phyloP scores from a whole-genome alignment of 148 eudicot species.

The Diospyros lotus region DNA sequence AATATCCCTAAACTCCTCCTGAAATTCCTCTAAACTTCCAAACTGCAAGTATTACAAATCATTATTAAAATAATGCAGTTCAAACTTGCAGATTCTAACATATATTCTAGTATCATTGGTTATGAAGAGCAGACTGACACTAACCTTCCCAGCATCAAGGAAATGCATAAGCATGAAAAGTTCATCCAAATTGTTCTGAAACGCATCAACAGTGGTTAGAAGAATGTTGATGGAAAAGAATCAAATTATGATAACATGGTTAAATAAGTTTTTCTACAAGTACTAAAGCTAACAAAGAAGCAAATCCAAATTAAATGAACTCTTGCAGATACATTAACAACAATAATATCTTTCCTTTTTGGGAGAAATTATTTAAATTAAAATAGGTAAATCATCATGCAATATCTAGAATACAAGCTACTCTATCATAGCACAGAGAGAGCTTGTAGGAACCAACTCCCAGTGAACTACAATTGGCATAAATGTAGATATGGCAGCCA shows the following conservation, averaged over 20 bases:
- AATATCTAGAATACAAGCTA: not conserved
- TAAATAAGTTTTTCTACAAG: not conserved
- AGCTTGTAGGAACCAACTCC: not conserved
- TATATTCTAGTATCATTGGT: slow-evolving; percentile 12
- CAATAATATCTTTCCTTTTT: not conserved
- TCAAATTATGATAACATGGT: not conserved
- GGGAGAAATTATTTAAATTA: not conserved
- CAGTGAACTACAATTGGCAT: not conserved
- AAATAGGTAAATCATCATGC: not conserved
- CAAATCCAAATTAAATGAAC: not conserved
- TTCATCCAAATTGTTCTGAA: slow-evolving; percentile 98
- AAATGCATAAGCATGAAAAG: slow-evolving; percentile 99
- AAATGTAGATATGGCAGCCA: not conserved
- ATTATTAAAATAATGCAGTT: slow-evolving; percentile 5
- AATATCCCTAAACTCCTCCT: slow-evolving; percentile 96
- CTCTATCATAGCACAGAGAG: not conserved
- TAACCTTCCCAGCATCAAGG: slow-evolving; percentile 99
- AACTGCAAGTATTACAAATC: slow-evolving; percentile 45
- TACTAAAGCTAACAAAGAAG: not conserved
- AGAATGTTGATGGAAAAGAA: not conserved
- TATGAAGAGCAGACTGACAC: slow-evolving; percentile 21
- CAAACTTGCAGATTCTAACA: not conserved
- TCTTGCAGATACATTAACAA: not conserved
- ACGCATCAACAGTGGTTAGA: not conserved
- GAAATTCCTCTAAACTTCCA: slow-evolving; percentile 92